A percentile compares a stretch with the other conserved stretches of the same genome.
Conservation (phyloP, 345 rosid species). For the Capsella bursapastoris region DNA sequence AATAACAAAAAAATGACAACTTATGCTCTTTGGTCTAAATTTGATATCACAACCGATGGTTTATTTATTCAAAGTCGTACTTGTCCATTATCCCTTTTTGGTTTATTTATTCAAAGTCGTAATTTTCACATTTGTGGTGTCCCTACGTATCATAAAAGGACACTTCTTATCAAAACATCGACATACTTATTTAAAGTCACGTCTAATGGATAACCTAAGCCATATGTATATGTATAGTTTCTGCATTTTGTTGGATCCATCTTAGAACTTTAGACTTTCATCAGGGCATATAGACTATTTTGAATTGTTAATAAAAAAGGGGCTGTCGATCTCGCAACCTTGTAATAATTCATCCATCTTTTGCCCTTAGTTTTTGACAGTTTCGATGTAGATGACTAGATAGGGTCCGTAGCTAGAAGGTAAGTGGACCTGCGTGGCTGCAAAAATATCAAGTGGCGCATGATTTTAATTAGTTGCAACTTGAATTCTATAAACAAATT, state of each 20-base stretch:
- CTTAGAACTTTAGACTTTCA: not conserved
- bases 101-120: not conserved
- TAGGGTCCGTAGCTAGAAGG: not conserved
- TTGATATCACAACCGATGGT: no score
- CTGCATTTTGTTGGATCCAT: slow-evolving; percentile 23
- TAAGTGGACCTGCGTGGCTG: slow-evolving; percentile 35
- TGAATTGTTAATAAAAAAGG: not conserved
- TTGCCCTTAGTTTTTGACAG: not conserved
- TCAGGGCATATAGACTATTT: no score
- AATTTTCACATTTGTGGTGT: slow-evolving; percentile 15
- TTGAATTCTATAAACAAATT: slow-evolving; percentile 1
- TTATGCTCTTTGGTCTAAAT: no score
- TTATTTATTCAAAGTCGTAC: no score
- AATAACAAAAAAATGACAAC: not conserved
- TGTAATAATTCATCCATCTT: no score
- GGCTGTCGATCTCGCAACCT: no score
- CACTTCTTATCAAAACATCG: slow-evolving; percentile 20
- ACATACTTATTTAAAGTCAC: slow-evolving; percentile 11
- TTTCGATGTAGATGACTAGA: slow-evolving; percentile 1
- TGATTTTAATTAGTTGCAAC: slow-evolving; percentile 20
- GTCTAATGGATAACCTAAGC: slow-evolving; percentile 3
- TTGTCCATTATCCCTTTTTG: not conserved
- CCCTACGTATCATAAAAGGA: slow-evolving; percentile 23
- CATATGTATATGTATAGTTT: not conserved
- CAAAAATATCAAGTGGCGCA: slow-evolving; percentile 31